A percentile compares a stretch with the other conserved stretches of the same genome.
These are phyloP conservation scores for Candida montana DNA, from an alignment of 805 yeast genomes.

Conservation along the genomic window DNA sequence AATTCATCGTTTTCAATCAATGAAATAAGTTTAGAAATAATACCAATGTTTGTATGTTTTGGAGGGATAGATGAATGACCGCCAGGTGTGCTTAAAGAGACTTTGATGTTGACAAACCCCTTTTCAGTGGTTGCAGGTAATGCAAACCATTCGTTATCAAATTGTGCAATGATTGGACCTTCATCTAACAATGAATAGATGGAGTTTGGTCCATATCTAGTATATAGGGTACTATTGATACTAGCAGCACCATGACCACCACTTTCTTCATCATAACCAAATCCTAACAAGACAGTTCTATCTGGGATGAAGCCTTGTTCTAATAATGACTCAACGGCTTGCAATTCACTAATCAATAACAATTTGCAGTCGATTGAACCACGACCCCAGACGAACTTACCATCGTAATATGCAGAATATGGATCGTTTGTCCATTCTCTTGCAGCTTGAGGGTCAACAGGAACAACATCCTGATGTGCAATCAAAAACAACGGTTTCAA, in stretches of 20 bases:
- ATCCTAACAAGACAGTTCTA: conserved; percentile 58
- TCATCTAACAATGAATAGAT: conserved; percentile 69
- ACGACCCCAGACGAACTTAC: conserved; percentile 61
- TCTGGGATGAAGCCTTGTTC: conserved; percentile 47
- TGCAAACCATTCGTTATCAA: conserved; percentile 36
- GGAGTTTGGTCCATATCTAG: conserved; percentile 55
- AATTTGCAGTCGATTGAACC: conserved; percentile 77
- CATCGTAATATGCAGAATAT: conserved; percentile 62
- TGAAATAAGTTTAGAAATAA: conserved; percentile 52
- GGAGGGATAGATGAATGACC: conserved; percentile 85
- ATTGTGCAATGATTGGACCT: conserved; percentile 38
- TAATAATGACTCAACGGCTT: conserved; percentile 55
- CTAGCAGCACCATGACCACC: conserved; percentile 36
- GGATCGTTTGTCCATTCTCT: conserved; percentile 65
- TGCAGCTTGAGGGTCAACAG: conserved; percentile 55
- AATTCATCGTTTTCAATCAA: conserved; percentile 51
- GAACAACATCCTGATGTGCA: conserved; percentile 85
- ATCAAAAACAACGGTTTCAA: conserved; percentile 63
- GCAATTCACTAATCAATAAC: conserved; percentile 58
- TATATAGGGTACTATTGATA: conserved; percentile 41
- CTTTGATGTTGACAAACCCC: conserved; percentile 33
- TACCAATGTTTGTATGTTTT: conserved; percentile 74
- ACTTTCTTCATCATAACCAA: conserved; percentile 76
- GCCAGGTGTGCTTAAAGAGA: conserved; percentile 56
- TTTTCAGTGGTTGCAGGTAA: conserved; percentile 45